A percentile compares a stretch with the other conserved stretches of the same genome.
Conservation (phyloP, 2,329 filamentous ascomycete species). For the Neonectria magnoliae region DNA sequence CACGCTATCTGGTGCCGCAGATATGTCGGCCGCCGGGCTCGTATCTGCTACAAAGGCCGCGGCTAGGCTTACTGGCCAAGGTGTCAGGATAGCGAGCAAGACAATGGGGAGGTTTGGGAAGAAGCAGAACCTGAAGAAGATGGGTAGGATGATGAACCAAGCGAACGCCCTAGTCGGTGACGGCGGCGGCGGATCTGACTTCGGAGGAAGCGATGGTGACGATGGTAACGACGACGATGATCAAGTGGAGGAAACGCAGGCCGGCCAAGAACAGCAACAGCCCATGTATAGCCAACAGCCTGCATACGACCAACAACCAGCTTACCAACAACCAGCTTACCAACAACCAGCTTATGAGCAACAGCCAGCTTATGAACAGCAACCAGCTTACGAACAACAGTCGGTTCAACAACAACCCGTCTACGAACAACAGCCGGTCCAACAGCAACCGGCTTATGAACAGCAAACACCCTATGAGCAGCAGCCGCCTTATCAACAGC, state of each 20-base stretch:
- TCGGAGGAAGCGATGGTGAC: constrained; percentile 20
- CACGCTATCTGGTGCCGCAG: constrained; percentile 5
- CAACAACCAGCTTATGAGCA: constrained; percentile 24
- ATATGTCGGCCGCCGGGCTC: constrained; percentile 12
- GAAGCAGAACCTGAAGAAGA: constrained; percentile 39
- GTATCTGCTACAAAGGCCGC: constrained; percentile 37
- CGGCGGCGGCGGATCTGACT: constrained; percentile 15
- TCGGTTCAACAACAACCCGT: neutral
- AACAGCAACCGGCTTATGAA: constrained; percentile 15
- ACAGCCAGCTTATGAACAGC: constrained; percentile 1
- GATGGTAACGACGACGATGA: constrained; percentile 12
- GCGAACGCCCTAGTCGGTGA: constrained; percentile 19
- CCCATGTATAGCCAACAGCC: neutral
- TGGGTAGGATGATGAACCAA: constrained; percentile 30
- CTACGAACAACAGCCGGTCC: neutral
- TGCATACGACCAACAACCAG: neutral
- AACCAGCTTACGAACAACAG: neutral
- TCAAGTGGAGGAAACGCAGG: neutral
- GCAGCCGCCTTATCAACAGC: constrained; percentile 7
- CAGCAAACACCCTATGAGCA: constrained; percentile 18
- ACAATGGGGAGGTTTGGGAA: constrained; percentile 42
- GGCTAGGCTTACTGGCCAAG: constrained; percentile 26
- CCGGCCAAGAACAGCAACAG: constrained; percentile 23
- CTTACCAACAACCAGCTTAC: constrained; percentile 3
- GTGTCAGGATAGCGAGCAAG: constrained; percentile 15